phyloP scores from a whole-genome alignment of 1,284 basidiomycete species.

The Naganishia sp. region DNA sequence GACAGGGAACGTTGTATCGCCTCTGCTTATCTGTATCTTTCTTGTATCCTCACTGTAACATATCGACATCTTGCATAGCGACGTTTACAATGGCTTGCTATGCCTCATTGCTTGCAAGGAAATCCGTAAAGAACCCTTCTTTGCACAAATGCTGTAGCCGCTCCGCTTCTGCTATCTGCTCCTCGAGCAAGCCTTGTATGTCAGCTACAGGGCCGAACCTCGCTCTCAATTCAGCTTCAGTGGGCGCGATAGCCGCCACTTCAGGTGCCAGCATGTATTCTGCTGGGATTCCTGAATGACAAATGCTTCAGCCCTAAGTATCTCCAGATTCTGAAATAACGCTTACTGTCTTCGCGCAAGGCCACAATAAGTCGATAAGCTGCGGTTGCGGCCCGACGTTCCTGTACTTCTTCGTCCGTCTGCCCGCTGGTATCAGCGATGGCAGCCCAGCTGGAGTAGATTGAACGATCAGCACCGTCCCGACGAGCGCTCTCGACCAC shows the following conservation, averaged over 20 bases:
- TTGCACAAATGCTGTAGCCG: constrained; percentile 14
- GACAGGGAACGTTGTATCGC: constrained; percentile 6
- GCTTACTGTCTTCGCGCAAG: constrained; percentile 6
- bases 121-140: constrained; percentile 9
- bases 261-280: constrained; percentile 19
- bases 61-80: constrained; percentile 2
- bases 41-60: constrained; percentile 9
- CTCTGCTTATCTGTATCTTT: constrained; percentile 3
- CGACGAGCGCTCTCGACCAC: neutral
- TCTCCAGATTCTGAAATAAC: neutral
- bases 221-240: constrained; percentile 15
- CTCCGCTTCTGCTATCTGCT: constrained; percentile 22
- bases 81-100: neutral
- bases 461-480: constrained; percentile 25
- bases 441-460: constrained; percentile 63
- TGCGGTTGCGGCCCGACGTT: constrained; percentile 67
- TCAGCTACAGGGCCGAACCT: constrained; percentile 16
- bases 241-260: constrained; percentile 13
- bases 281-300: neutral
- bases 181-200: constrained; percentile 18
- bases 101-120: constrained; percentile 1
- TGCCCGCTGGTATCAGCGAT: constrained; percentile 68
- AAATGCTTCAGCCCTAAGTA: neutral
- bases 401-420: constrained; percentile 69
- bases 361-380: constrained; percentile 57